Conservation (phyloP, 225 moss, liverwort and hornwort species). For the Marchantia polymorpha region DNA sequence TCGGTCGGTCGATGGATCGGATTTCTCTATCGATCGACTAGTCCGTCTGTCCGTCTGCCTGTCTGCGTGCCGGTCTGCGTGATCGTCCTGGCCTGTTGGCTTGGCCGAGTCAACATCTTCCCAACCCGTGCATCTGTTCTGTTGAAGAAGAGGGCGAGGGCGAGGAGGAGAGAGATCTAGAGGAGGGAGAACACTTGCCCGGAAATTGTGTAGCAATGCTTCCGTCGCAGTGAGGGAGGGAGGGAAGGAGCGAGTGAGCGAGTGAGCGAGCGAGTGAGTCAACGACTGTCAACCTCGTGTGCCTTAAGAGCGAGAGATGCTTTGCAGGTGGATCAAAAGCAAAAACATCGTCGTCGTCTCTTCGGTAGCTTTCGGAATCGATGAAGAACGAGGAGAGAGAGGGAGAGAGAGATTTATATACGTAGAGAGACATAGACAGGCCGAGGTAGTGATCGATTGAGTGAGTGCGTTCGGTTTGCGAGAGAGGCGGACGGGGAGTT, state of each 20-base stretch:
- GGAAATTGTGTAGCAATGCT: not conserved
- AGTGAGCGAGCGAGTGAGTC: not conserved
- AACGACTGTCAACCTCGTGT: not conserved
- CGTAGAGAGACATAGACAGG: too few relatives aligned
- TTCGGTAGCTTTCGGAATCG: not conserved
- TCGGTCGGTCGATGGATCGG: slow-evolving; percentile 1
- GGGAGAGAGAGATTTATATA: not conserved
- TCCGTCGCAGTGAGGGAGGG: not conserved
- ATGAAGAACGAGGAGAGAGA: not conserved
- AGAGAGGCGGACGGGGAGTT: too few relatives aligned
- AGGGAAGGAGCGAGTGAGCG: too few relatives aligned
- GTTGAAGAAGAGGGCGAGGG: not conserved
- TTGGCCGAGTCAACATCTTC: not conserved
- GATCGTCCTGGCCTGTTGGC: not conserved
- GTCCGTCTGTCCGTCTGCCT: not conserved
- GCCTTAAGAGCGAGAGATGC: not conserved
- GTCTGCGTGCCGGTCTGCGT: too few relatives aligned
- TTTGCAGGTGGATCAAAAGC: not conserved
- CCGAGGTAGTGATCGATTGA: too few relatives aligned
- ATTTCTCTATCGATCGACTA: not conserved
- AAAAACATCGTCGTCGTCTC: not conserved
- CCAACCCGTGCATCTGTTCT: not conserved
- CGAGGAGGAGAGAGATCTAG: not conserved
- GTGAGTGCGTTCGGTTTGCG: too few relatives aligned
- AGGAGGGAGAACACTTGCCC: not conserved